Conservation (phyloP, 1,139 yeast genomes). For the Candida dubliniensis region DNA sequence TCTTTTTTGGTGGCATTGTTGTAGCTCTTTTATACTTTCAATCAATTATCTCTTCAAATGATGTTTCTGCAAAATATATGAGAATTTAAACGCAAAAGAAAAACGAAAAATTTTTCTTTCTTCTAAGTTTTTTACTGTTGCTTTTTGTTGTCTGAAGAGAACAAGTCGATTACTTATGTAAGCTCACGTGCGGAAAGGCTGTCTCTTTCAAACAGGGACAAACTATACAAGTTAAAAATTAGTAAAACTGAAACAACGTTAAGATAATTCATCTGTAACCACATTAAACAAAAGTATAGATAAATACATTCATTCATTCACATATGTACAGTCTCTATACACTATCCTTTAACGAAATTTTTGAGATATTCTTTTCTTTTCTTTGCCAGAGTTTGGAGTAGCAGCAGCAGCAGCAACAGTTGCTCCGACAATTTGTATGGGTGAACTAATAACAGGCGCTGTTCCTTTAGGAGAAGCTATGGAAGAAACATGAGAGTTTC, state of each 20-base stretch:
- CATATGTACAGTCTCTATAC: not conserved
- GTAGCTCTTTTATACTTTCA: not conserved
- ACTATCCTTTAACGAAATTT: slow-evolving; percentile 16
- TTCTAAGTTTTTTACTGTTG: slow-evolving; percentile 4
- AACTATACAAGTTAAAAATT: no score
- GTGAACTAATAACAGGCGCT: slow-evolving; percentile 3
- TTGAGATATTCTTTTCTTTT: slow-evolving; percentile 23
- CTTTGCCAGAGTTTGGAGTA: slow-evolving; percentile 14
- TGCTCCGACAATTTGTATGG: slow-evolving; percentile 6
- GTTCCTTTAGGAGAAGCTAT: slow-evolving; percentile 10
- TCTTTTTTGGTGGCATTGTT: slow-evolving; percentile 72
- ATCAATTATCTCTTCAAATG: slow-evolving; percentile 1
- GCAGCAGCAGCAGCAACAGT: slow-evolving; percentile 1
- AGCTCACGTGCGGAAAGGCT: not conserved
- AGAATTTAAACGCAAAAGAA: slow-evolving; percentile 3
- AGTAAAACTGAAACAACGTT: no score
- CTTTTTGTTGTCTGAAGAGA: not conserved
- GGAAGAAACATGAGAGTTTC: slow-evolving; percentile 12
- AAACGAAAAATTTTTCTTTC: slow-evolving; percentile 6
- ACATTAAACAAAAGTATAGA: no score
- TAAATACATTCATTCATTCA: not conserved
- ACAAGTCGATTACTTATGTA: not conserved
- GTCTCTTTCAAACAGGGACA: no score
- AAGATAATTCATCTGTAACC: no score
- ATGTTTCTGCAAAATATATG: not conserved